Base-by-base conservation (phyloP, 176 grass and related monocot genomes). In the Oryza meridionalis region DNA sequence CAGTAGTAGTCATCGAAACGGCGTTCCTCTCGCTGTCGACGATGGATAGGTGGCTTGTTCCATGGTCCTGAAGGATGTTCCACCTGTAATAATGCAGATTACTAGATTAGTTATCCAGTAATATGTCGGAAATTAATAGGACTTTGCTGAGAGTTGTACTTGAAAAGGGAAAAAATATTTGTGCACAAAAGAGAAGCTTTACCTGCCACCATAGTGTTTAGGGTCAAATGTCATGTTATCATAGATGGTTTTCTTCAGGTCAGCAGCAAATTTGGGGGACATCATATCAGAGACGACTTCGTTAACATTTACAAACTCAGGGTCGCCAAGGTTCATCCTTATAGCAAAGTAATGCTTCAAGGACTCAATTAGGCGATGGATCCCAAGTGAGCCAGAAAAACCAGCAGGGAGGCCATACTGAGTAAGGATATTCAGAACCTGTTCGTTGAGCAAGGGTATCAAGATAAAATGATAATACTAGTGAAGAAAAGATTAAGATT, bases 381-480 rank as follows among this genome's bases (percentile, higher is more conserved):
- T 84, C 15, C 93, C 96, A 74, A 98, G 89, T 21, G 93, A 80
- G 2, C 96, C 96, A 59, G 82, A 31, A n/a, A 95, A 53, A 67
- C 92, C 95, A 67, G 72, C 84, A 19, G 94, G 94, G 58, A 93
- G 65, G 50, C 96, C 93, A 45, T 92, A 98, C 86, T 95, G 93
- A 21, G 87, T 73, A 46, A 98, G 96, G 80, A 98, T 98, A 77
- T 98, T 98, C 83, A 98, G 55, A 74, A 98, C 77, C 96, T 98
- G 46, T 84, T 13, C 21, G 86, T 13, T 17, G 66, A 70, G 75
- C 0, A 51, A 10, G 4, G 24, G 9, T 22, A 59, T 33, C 22
- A 81, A 11, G 59, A 50, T 10, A 55, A 14, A 27, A 40, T 10
- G 76, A 72, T 37, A 24, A 16, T 21, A 45, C 22, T 43, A 21